Base-by-base conservation (phyloP, 805 yeast species). In the Ogataea pignaliae region DNA sequence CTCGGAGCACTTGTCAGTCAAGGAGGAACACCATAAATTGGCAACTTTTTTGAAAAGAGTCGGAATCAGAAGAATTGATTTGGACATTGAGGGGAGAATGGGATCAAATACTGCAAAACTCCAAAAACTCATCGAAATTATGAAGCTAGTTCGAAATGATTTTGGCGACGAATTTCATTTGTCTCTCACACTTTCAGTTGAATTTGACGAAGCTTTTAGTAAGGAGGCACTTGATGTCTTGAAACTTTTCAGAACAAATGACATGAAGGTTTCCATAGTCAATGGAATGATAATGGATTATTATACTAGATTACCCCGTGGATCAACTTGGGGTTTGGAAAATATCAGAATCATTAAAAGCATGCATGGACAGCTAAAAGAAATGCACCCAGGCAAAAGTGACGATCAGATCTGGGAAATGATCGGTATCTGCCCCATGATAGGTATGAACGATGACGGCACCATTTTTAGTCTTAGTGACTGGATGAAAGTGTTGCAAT, bases 341-440 rank as follows among this genome's bases (percentile, higher is more conserved):
- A 57, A 61, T 39, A 50, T 55, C 10, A 45, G 58, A 21, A 48
- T 62, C n/a, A 29, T 63, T n/a, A 34, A 43, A 2, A 34, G 10
- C 3, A 50, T 56, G 39, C 44, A 48, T 30, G n/a, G 13, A 3
- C 59, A 55, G 36, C 29, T 59, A 35, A 15, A 21, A 10, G n/a
- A 16, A 14, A 12, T 52, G n/a, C 47, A 37, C 26, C 37, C 44
- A 2, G 34, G 21, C 4, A 42, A 31, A 18, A 15, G 41, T 4
- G 37, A 37, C 11, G 29, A 36, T 1, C 40, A 57, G 15, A 38
- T 47, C 11, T 63, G 63, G 64, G 29, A 42, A 3, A 45, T 47
- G 46, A 49, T 56, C 36, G 68, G 66, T 3, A 31, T 59, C 16
- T 61, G 66, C 39, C 68, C 68, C 29, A 63, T 63, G 68, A 63